Evolutionary conservation across 2,329 filamentous ascomycete genomes (phyloP), one percentile per base, ranked within the genome.

Genomic region (Microdochium trichocladiopsis): DNA sequence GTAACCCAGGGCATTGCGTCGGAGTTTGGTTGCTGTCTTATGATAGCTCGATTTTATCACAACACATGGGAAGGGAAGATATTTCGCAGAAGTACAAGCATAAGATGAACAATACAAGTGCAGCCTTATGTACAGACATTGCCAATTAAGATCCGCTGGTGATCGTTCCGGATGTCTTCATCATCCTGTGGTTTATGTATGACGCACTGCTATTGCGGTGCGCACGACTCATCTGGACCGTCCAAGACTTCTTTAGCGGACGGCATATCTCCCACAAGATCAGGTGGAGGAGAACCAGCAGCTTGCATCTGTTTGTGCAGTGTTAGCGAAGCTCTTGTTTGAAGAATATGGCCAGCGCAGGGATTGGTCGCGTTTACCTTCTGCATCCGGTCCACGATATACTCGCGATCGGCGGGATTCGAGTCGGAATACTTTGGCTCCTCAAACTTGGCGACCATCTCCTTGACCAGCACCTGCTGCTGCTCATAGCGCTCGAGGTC

Each of bases 331-430:
- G 16, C 6, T 5, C 22, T 49, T 25, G 28, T 12, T 23, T 41
- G 50, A 37, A 52, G 52, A 45, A 25, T 52, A 14, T 47, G 25
- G 50, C 50, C 47, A 22, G 11, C 28, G 4, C 33, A 37, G 18
- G 4, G 4, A 37, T 16, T 9, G 18, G 21, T 21, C 10, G 18
- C 18, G 10, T 79, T 67, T 70, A 96, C 93, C 84, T 93, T 93
- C 69, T 97, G 93, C 94, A 99, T 99, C 66, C 87, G 86, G 64
- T 96, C 92, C 58, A 96, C 93, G 62, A 99, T 94, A 69, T 91
- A 96, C 66, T 95, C 90, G 56, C 92, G 79, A 70, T 95, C 90
- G 47, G 81, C 78, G 14, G 87, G 72, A 65, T 95, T 93, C 12
- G 87, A 82, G 72, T 99, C 94, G 48, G 82, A 82, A 67, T 95